These are phyloP conservation scores for Pisolithus sp. DNA, from an alignment of 768 basidiomycete genomes.

Conservation along the genomic window DNA sequence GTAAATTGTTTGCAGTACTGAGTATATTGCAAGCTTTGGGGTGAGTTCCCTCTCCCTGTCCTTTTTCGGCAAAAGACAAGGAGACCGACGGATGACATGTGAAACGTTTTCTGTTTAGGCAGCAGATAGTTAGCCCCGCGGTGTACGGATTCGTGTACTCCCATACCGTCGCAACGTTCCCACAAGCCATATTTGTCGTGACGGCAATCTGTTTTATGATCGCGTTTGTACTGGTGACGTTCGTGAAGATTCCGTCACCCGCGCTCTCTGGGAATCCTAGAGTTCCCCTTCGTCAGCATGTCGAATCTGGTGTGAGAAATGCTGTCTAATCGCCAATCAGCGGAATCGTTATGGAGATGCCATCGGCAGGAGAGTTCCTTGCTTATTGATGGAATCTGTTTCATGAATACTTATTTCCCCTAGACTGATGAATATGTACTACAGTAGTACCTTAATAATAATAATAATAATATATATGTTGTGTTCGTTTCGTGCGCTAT, in stretches of 20 bases:
- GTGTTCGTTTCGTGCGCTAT: not conserved
- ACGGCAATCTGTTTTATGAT: conserved; percentile 34
- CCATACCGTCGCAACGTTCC: conserved; percentile 62
- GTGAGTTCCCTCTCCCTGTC: conserved; percentile 28
- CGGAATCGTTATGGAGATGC: too few relatives aligned
- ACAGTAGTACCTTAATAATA: too few relatives aligned
- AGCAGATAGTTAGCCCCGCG: conserved; percentile 64
- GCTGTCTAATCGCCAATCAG: too few relatives aligned
- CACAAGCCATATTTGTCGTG: conserved; percentile 64
- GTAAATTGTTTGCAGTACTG: conserved; percentile 74
- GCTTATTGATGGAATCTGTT: too few relatives aligned
- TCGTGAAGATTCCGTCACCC: conserved; percentile 28
- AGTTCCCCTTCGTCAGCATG: not conserved
- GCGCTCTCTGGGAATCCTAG: not conserved
- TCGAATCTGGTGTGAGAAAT: not conserved
- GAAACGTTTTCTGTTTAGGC: conserved; percentile 29
- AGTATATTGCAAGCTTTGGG: conserved; percentile 67
- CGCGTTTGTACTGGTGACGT: conserved; percentile 39
- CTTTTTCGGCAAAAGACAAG: not conserved
- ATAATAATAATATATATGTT: not conserved
- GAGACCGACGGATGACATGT: not conserved
- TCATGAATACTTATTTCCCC: too few relatives aligned
- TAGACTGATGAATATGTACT: too few relatives aligned
- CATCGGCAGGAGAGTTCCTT: too few relatives aligned
- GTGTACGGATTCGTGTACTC: conserved; percentile 68